Base-by-base conservation (phyloP, 164 flowering plant genomes). In the Malania oleifera region DNA sequence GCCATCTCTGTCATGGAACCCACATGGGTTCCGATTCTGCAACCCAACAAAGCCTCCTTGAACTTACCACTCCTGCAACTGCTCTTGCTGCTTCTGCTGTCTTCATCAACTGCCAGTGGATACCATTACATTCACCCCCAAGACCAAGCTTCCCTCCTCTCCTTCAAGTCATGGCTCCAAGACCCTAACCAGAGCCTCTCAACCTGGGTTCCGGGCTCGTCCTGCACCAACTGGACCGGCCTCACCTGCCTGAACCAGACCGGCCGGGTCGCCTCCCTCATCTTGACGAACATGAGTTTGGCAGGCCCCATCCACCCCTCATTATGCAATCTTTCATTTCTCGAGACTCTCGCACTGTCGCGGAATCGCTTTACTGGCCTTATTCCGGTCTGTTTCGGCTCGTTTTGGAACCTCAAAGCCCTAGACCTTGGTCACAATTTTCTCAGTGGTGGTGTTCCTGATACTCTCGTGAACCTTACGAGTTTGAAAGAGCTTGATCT, bases 161-260 rank as follows among this genome's bases (percentile, higher is more conserved):
- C 51, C 48, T 83, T 91, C 75, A 82, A 60, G 56, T 77, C 88
- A 13, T 60, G 62, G 63, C 27, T 84, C 11, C 71, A 56, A 22
- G 84, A 82, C 72, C 85, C 95, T 0, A 61, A 57, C 49, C 77
- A 61, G 49, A 58, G 53, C 48, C 70, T 87, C 38, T 52, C 82
- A 0, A 67, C 63, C 49, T 87, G 96, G 96, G 60, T 35, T 18
- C 31, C 53, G 2, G 81, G 75, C 23, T 62, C 73, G 25, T 60
- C 59, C 59, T 80, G 91, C 67, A 35, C 70, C 29, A 77, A 70
- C 66, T 87, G 87, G 95, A 77, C 82, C 1, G 96, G 98, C 14
- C 5, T 92, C 45, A 55, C 73, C 46, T 82, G 92, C 65, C 63
- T 71, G 0, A 73, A 72, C 57, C 63, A 17, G 48, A 67, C 81